phyloP scores from a whole-genome alignment of 768 basidiomycete genomes.

The Lactarius sanguifluus region DNA sequence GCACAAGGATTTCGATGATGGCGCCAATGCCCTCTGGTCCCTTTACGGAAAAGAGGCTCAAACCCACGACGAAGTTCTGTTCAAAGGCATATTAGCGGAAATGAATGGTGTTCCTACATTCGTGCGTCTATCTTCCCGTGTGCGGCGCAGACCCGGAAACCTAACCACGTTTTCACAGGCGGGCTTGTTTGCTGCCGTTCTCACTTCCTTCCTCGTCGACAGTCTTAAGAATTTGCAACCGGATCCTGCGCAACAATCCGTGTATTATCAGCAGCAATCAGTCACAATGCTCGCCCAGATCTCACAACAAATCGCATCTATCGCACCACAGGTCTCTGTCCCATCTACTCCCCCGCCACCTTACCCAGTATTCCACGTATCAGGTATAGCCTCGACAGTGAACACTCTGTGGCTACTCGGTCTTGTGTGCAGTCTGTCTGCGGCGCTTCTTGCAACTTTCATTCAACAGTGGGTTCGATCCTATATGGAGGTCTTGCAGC shows the following conservation, averaged over 20 bases:
- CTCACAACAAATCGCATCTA: slow-evolving; percentile 9
- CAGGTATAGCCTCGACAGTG: not conserved
- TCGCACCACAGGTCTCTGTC: not conserved
- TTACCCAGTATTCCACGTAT: not conserved
- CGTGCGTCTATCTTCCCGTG: not conserved
- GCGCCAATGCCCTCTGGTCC: slow-evolving; percentile 9
- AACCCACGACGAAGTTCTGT: not conserved
- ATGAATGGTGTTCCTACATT: not conserved
- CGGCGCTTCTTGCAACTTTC: not conserved
- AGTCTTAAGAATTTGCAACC: slow-evolving; percentile 1
- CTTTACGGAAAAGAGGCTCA: not conserved
- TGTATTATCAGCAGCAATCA: slow-evolving; percentile 1
- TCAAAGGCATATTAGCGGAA: not conserved
- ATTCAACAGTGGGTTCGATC: slow-evolving; percentile 13
- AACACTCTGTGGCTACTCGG: slow-evolving; percentile 1
- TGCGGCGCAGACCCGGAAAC: fast-evolving
- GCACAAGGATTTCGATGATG: slow-evolving; percentile 1
- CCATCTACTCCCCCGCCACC: not conserved
- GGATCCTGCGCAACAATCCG: not conserved
- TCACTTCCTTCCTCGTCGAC: slow-evolving; percentile 5
- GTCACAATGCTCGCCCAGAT: slow-evolving; percentile 3
- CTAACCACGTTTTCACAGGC: not conserved
- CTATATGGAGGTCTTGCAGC: slow-evolving; percentile 2
- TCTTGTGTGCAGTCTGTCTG: slow-evolving; percentile 11
- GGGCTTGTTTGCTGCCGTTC: slow-evolving; percentile 12